Percentiles rank a stretch among this genome's conserved stretches.
Conservation (phyloP, 2,329 filamentous ascomycete species). For the Fusarium drepaniforme region DNA sequence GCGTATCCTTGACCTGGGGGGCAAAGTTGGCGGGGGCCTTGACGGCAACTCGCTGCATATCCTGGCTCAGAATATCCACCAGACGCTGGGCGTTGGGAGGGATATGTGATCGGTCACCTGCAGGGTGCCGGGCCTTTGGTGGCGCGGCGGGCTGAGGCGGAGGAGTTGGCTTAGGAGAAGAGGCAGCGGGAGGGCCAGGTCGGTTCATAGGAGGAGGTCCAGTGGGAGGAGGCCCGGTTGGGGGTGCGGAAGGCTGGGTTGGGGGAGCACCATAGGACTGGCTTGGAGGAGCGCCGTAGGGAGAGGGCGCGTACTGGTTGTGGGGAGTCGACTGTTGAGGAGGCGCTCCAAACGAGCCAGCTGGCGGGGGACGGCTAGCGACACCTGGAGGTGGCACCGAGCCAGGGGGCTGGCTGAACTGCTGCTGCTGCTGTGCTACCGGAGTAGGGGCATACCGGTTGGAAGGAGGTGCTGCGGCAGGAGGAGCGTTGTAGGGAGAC, state of each 20-base stretch:
- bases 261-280: conserved; percentile 21
- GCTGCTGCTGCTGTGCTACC: conserved; percentile 61
- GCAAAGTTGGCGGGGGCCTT: conserved; percentile 90
- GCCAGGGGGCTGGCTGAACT: conserved; percentile 57
- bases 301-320: conserved; percentile 71
- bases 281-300: conserved; percentile 51
- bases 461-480: conserved; percentile 74
- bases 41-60: conserved; percentile 89
- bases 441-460: conserved; percentile 82
- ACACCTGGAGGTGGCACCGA: conserved; percentile 56
- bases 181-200: conserved; percentile 45
- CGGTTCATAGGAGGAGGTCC: conserved; percentile 49
- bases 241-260: conserved; percentile 54
- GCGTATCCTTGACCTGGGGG: conserved; percentile 90
- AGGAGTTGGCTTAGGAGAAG: conserved; percentile 52
- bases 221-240: conserved; percentile 54
- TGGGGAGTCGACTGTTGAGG: conserved; percentile 60
- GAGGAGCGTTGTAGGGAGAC: conserved; percentile 89
- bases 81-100: conserved; percentile 80
- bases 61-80: conserved; percentile 82
- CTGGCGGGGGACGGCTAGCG: conserved; percentile 60
- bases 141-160: conserved; percentile 61
- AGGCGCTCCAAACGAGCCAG: conserved; percentile 57
- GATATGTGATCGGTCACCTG: conserved; percentile 92
- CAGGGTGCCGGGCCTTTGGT: conserved; percentile 76